A percentile compares a stretch with the other conserved stretches of the same genome.
Evolutionary conservation across 228 moss, liverwort and hornwort genomes (phyloP).

Genomic region (Sphagnum magellanicum): DNA sequence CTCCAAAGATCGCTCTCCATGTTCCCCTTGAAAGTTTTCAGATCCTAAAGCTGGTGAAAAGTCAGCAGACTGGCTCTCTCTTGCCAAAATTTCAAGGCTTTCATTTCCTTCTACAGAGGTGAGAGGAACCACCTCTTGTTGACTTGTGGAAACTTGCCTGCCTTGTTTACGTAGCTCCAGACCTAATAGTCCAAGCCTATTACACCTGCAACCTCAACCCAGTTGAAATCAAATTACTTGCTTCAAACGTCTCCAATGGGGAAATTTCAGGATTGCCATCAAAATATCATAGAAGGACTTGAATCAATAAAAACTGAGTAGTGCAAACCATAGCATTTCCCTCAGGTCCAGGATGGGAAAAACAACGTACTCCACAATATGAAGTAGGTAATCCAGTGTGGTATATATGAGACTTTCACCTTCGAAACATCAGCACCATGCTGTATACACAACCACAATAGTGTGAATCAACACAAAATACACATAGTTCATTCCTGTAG

Average conservation of each 20-base stretch:
- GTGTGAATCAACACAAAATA: too few species aligned
- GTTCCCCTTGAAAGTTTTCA: background rate
- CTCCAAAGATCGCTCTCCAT: conserved; percentile 3
- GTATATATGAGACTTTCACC: conserved; percentile 29
- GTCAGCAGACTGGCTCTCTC: background rate
- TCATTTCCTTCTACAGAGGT: conserved; percentile 2
- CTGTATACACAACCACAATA: conserved; percentile 6
- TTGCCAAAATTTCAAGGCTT: background rate
- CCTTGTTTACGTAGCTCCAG: conserved; percentile 18
- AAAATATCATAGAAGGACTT: too few species aligned
- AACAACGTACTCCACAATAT: conserved; percentile 31
- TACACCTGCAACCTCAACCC: conserved; percentile 16
- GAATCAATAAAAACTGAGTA: too few species aligned
- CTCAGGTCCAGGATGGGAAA: background rate
- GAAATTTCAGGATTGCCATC: too few species aligned
- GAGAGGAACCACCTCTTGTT: conserved; percentile 1
- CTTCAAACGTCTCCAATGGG: too few species aligned
- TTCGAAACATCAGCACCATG: conserved; percentile 24
- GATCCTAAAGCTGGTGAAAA: too few species aligned
- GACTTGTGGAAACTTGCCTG: background rate
- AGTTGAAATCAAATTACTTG: too few species aligned
- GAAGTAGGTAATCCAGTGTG: conserved; percentile 34
- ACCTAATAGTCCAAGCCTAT: conserved; percentile 24
- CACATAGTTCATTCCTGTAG: too few species aligned
- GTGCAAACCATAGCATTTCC: too few species aligned